Percentiles rank a stretch among this genome's conserved stretches.
phyloP scores from a whole-genome alignment of 768 basidiomycete genomes.

The Pleurotus ostreatus region DNA sequence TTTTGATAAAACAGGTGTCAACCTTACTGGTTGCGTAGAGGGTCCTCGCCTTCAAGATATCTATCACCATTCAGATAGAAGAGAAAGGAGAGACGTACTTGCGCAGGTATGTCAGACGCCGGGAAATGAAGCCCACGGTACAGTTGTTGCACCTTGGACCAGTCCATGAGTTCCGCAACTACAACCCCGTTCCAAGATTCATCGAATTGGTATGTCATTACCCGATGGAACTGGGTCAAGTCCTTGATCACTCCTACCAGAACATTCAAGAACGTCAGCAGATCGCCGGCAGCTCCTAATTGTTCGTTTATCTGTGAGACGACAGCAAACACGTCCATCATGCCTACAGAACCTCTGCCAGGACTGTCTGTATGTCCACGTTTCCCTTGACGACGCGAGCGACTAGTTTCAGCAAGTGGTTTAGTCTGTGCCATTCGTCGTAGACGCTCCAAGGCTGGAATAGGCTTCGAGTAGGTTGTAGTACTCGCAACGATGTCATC shows the following conservation, averaged over 20 bases:
- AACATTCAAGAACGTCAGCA: conserved; percentile 69
- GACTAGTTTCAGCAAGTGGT: not conserved
- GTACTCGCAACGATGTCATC: conserved; percentile 72
- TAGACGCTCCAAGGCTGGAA: conserved; percentile 67
- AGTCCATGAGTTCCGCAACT: conserved; percentile 78
- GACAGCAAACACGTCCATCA: conserved; percentile 80
- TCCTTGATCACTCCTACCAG: conserved; percentile 72
- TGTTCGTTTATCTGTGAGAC: conserved; percentile 82
- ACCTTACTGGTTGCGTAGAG: conserved; percentile 60
- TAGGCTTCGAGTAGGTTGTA: conserved; percentile 59
- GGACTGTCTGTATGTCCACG: not conserved
- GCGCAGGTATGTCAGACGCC: conserved; percentile 63
- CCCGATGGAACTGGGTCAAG: conserved; percentile 77
- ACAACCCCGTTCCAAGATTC: conserved; percentile 77
- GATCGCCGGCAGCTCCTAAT: conserved; percentile 57
- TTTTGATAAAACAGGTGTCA: not conserved
- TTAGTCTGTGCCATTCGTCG: conserved; percentile 37
- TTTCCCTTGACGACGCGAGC: not conserved
- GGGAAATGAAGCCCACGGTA: conserved; percentile 73
- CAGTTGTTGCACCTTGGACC: conserved; percentile 67
- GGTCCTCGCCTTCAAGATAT: conserved; percentile 28
- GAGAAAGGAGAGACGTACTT: conserved; percentile 32
- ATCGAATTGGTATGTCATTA: conserved; percentile 81
- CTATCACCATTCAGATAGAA: too few species aligned
- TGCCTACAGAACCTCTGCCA: conserved; percentile 37